These are phyloP conservation scores for Rubus parviflorus DNA, from an alignment of 306 rosid species.

Conservation along the genomic window DNA sequence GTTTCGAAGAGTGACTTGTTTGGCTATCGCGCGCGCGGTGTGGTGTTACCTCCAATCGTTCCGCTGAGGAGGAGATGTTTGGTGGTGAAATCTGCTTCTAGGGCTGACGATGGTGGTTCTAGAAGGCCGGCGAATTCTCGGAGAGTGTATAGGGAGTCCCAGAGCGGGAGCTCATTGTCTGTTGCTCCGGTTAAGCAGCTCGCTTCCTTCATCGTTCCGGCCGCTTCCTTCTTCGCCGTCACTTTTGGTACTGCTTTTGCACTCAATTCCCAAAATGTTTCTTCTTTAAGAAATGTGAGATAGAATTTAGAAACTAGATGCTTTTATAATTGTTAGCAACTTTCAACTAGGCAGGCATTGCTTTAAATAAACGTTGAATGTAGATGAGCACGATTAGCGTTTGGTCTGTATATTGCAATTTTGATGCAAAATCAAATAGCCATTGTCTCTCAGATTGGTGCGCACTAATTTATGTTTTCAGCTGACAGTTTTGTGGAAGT, in stretches of 20 bases:
- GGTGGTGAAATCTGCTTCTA: conserved; percentile 50
- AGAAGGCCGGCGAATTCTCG: conserved; percentile 50
- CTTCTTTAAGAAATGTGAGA: not conserved
- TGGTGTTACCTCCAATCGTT: conserved; percentile 24
- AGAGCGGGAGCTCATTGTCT: conserved; percentile 43
- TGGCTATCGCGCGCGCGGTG: conserved; percentile 18
- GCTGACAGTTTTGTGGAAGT: conserved; percentile 96
- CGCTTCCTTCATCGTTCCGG: conserved; percentile 57
- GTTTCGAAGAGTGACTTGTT: conserved; percentile 22
- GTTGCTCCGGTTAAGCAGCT: conserved; percentile 63
- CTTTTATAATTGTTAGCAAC: not conserved
- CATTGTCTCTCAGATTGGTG: conserved; percentile 30
- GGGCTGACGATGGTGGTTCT: conserved; percentile 47
- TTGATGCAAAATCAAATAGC: not conserved
- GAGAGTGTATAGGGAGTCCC: conserved; percentile 75
- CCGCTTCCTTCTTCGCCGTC: conserved; percentile 56
- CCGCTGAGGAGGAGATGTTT: conserved; percentile 29
- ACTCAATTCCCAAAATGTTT: not conserved
- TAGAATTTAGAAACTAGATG: not conserved
- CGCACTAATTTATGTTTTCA: conserved; percentile 67
- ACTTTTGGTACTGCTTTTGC: conserved; percentile 61
- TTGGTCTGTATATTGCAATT: not conserved
- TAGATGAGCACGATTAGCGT: not conserved
- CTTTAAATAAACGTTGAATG: not conserved
- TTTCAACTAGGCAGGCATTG: not conserved